Conservation (phyloP, 106 monocot species). For the Dendrobium officinale region DNA sequence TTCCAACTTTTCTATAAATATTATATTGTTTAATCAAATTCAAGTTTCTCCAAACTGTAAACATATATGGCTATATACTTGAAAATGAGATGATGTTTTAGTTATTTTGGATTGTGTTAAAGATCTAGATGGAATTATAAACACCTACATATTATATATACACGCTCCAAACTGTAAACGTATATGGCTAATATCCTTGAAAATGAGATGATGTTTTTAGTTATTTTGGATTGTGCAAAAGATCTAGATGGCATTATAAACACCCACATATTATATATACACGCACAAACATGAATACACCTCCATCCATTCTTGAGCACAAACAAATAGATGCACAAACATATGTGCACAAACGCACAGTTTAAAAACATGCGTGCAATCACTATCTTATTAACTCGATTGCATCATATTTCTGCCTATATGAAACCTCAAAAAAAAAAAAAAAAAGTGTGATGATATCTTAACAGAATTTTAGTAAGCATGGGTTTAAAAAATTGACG, state of each 20-base stretch:
- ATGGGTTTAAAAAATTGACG: too few species aligned
- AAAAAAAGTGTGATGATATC: too few species aligned
- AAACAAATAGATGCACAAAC: neutral
- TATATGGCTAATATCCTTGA: neutral
- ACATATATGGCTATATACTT: neutral
- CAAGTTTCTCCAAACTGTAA: neutral
- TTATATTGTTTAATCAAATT: neutral
- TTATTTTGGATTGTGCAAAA: neutral
- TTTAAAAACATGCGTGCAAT: neutral
- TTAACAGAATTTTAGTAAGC: too few species aligned
- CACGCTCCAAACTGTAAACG: neutral
- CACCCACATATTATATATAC: neutral
- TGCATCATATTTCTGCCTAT: neutral
- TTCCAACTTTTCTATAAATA: too few species aligned
- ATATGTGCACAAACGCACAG: neutral
- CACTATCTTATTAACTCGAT: neutral
- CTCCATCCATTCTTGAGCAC: neutral
- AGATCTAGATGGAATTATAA: neutral
- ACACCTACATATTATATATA: neutral
- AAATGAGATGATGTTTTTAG: neutral
- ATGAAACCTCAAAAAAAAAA: neutral
- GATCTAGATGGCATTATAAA: neutral
- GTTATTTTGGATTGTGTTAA: neutral
- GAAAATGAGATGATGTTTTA: neutral
- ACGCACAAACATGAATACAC: neutral